Evolutionary conservation across 805 yeast species (phyloP).

Genomic region (Yarrowia deformans): DNA sequence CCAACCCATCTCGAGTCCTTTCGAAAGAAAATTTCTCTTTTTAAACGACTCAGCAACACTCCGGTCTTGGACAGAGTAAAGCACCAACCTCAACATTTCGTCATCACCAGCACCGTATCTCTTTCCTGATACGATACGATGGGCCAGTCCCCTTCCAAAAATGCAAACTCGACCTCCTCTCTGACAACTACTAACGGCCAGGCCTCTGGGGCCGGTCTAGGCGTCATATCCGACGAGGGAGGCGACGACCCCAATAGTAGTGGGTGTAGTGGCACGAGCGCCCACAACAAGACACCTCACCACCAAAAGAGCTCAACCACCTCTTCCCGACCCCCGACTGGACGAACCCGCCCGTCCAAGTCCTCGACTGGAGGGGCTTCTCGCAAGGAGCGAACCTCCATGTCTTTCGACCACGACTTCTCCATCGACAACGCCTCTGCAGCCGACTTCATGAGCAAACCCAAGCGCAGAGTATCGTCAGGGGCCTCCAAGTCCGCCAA

Average conservation of each 20-base stretch:
- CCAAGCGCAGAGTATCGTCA: conserved; percentile 26
- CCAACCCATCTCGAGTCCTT: conserved; percentile 21
- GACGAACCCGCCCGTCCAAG: conserved; percentile 21
- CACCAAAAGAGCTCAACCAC: conserved; percentile 12
- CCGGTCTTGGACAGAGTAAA: conserved; percentile 35
- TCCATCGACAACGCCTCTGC: conserved; percentile 37
- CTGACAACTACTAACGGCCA: conserved; percentile 40
- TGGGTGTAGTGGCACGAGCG: conserved; percentile 43
- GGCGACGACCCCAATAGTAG: conserved; percentile 43
- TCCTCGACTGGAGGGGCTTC: conserved; percentile 10
- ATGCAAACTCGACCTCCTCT: conserved; percentile 40
- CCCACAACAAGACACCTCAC: conserved; percentile 36
- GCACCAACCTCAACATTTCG: conserved; percentile 37
- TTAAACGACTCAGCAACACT: conserved; percentile 33
- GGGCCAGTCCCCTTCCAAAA: conserved; percentile 40
- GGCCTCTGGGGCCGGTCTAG: conserved; percentile 35
- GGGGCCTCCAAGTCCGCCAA: conserved; percentile 23
- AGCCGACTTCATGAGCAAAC: conserved; percentile 35
- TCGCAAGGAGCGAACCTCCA: conserved; percentile 32
- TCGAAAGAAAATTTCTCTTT: conserved; percentile 21
- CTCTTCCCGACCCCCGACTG: neutral
- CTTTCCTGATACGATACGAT: conserved; percentile 39
- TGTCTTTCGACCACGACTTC: conserved; percentile 35
- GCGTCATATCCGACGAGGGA: conserved; percentile 46
- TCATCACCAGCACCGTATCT: conserved; percentile 39